Evolutionary conservation across 176 grass and related monocot genomes (phyloP).

Genomic region (Musa itinerans): DNA sequence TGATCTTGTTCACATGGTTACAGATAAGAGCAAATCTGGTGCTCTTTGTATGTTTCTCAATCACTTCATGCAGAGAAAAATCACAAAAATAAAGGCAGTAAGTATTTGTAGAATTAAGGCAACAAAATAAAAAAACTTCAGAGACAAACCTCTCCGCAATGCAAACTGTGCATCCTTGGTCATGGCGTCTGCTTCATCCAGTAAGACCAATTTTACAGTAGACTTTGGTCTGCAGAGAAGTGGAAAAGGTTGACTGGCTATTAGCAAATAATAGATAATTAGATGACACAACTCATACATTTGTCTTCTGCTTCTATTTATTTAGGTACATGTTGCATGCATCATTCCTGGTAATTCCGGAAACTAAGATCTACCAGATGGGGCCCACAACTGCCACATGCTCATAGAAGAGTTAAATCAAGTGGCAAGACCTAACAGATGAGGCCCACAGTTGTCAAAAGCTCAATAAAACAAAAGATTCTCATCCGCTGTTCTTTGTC

Average conservation of each 20-base stretch:
- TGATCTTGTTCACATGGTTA: constrained; percentile 99
- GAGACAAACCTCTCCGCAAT: constrained; percentile 70
- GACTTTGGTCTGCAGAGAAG: constrained; percentile 49
- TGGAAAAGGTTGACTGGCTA: constrained; percentile 4
- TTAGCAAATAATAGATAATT: not conserved
- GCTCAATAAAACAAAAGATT: not conserved
- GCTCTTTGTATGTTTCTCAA: constrained; percentile 97
- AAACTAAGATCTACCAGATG: not conserved
- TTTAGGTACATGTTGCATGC: too few relatives aligned
- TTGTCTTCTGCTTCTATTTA: not conserved
- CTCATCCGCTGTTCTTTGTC: not conserved
- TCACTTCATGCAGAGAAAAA: constrained; percentile 44
- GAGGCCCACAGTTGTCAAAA: not conserved
- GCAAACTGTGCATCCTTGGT: constrained; percentile 99
- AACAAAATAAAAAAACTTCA: not conserved
- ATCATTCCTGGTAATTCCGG: not conserved
- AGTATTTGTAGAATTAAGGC: constrained; percentile 17
- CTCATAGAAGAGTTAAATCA: not conserved
- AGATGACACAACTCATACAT: not conserved
- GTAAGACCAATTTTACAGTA: constrained; percentile 82
- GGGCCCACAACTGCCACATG: not conserved
- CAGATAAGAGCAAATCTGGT: constrained; percentile 99
- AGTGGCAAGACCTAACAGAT: not conserved
- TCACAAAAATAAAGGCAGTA: not conserved
- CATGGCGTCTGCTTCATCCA: constrained; percentile 98